These are phyloP conservation scores for Ophiostoma himal-ulmi DNA, from an alignment of 2,329 filamentous ascomycete genomes.

Conservation along the genomic window DNA sequence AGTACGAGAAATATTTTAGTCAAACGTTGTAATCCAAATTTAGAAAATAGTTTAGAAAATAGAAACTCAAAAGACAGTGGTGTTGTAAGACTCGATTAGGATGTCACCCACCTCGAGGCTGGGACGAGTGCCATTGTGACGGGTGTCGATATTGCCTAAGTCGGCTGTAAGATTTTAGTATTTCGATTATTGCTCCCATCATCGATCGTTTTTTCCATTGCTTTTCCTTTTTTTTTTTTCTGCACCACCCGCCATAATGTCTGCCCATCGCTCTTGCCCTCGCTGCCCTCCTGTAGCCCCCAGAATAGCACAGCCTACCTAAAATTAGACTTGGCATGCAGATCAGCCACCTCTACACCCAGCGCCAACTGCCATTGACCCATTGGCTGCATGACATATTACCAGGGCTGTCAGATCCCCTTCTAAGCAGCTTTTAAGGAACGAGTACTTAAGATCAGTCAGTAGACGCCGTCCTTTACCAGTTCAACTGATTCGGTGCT, in stretches of 20 bases:
- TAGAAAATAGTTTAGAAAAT: background rate
- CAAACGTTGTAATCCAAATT: background rate
- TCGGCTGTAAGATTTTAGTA: background rate
- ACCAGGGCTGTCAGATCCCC: background rate
- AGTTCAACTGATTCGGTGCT: background rate
- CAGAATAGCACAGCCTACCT: constrained; percentile 18
- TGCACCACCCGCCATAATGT: background rate
- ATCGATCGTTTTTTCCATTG: background rate
- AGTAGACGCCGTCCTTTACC: background rate
- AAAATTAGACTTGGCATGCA: constrained; percentile 22
- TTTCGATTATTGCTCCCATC: background rate
- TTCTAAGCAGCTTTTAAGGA: background rate
- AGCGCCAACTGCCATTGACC: background rate
- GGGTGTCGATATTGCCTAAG: background rate
- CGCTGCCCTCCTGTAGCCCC: constrained; percentile 8
- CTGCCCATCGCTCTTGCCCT: background rate
- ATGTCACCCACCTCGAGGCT: background rate
- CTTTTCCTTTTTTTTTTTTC: background rate
- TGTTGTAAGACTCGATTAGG: background rate
- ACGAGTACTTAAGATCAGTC: background rate
- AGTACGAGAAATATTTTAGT: background rate
- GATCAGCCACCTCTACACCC: background rate
- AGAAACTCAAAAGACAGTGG: background rate
- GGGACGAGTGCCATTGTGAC: too few species aligned
- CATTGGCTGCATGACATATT: background rate